Conservation (phyloP, 2,329 filamentous ascomycete genomes). For the Colletotrichum sp. region DNA sequence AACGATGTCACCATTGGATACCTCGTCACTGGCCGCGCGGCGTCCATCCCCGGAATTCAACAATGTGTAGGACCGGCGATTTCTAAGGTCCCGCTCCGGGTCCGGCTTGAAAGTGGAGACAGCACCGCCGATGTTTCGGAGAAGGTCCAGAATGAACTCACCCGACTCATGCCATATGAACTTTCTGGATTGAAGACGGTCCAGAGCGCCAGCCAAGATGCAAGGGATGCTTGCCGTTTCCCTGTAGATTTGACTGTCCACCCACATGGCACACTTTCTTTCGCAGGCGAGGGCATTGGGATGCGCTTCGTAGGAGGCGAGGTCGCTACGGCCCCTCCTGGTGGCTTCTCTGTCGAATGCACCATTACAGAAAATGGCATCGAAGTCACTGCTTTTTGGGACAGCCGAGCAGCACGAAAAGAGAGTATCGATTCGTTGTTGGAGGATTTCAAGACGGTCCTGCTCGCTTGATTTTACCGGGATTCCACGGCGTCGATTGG, state of each 20-base stretch:
- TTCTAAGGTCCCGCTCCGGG: not conserved
- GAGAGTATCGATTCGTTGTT: not conserved
- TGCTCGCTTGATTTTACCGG: not conserved
- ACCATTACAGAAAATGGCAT: not conserved
- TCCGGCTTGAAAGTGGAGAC: not conserved
- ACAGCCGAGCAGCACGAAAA: not conserved
- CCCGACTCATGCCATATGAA: not conserved
- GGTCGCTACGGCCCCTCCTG: not conserved
- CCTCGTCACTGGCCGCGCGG: not conserved
- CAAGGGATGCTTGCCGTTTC: slow-evolving; percentile 6
- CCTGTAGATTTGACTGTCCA: not conserved
- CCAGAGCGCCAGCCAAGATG: not conserved
- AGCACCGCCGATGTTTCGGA: not conserved
- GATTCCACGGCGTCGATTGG: not conserved
- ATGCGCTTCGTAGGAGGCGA: not conserved
- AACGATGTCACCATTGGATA: not conserved
- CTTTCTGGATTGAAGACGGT: not conserved
- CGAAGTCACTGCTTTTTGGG: not conserved
- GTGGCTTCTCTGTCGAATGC: not conserved
- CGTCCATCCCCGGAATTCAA: not conserved
- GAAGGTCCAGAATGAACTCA: not conserved
- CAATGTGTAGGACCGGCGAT: not conserved
- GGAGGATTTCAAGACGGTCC: not conserved
- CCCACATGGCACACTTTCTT: not conserved
- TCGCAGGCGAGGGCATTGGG: not conserved